Base-by-base conservation (phyloP, 345 rosid genomes). In the Ceriops zippeliana region DNA sequence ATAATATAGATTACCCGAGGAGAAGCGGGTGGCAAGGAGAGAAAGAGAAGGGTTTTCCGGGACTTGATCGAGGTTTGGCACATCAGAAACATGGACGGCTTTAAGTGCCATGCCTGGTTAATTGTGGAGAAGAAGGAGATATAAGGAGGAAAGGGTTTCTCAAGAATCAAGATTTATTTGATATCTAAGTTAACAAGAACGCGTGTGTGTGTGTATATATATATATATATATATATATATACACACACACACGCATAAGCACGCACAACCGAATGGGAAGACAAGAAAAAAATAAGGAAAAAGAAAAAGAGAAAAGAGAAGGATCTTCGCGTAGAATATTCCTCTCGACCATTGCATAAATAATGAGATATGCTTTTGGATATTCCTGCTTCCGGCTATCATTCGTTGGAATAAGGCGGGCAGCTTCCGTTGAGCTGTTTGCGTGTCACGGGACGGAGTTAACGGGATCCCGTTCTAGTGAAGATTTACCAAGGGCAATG, bases 31-130 rank as follows among this genome's bases (percentile, higher is more conserved):
- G 61, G 86, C 70, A 78, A 42, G 64, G 58, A 66, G 71, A 62
- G 75, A 71, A 47, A 81, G 72, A 51, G 91, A 80, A 8, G 84
- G 85, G 70, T 79, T 79, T 1, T 85, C 89, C 0, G 84, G 85
- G 61, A 89, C 87, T 17, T 84, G 87, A 76, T 91, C 89, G 66
- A 88, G 86, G 74, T 67, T 75, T 0, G 96, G 96, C 19, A 91
- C 93, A 65, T 91, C 93, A 78, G 96, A 79, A 76, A 90, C 93
- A 65, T 87, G 89, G 9, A 88, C 90, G 52, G 97, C 97, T 69
- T 88, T 86, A 17, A 95, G 89, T 67, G 96, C 97, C 96, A 89
- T 83, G 5, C 16, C 59, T 42, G 1, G 19, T 42, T 42, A 13
- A 13, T 42, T 42, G 17, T 13, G 61, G 37, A 19, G 20, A 49